A percentile compares a stretch with the other conserved stretches of the same genome.
These are phyloP conservation scores for Balakata baccata DNA, from an alignment of 345 rosid genomes.

Conservation along the genomic window DNA sequence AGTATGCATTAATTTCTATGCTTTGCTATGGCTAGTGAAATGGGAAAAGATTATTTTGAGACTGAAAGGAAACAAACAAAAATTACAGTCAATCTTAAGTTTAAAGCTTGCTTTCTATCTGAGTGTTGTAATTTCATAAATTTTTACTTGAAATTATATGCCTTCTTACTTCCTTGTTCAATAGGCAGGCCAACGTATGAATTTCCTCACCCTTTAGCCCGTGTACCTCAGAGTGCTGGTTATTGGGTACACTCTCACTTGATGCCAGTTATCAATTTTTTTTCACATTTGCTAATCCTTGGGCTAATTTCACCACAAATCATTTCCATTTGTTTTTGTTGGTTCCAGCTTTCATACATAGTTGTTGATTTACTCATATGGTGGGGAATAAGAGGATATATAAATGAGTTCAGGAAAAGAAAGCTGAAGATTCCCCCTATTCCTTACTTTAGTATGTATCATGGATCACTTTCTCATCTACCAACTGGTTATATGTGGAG, in stretches of 20 bases:
- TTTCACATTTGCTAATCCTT: neutral
- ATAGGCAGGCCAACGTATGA: slow-evolving; percentile 99
- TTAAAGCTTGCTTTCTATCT: neutral
- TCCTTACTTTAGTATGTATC: slow-evolving; percentile 90
- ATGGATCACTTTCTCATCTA: slow-evolving; percentile 90
- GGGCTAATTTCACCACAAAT: neutral
- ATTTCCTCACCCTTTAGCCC: slow-evolving; percentile 97
- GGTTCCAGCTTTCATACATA: slow-evolving; percentile 76
- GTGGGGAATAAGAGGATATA: slow-evolving; percentile 94
- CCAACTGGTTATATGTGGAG: slow-evolving; percentile 99
- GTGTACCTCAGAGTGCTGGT: slow-evolving; percentile 92
- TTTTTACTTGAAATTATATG: slow-evolving; percentile 24
- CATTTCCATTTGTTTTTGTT: slow-evolving; percentile 22
- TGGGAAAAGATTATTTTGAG: neutral
- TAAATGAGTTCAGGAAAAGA: slow-evolving; percentile 87
- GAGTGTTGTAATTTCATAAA: neutral
- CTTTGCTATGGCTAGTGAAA: slow-evolving; percentile 5
- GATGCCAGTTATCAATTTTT: slow-evolving; percentile 1
- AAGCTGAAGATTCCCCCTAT: slow-evolving; percentile 85
- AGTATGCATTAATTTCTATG: neutral
- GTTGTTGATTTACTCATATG: slow-evolving; percentile 92
- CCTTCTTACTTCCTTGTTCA: slow-evolving; percentile 50
- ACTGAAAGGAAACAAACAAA: neutral
- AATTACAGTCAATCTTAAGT: neutral
- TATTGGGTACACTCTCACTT: slow-evolving; percentile 67